Conservation (phyloP, 257 asterid genomes). For the Ehretia macrophylla region DNA sequence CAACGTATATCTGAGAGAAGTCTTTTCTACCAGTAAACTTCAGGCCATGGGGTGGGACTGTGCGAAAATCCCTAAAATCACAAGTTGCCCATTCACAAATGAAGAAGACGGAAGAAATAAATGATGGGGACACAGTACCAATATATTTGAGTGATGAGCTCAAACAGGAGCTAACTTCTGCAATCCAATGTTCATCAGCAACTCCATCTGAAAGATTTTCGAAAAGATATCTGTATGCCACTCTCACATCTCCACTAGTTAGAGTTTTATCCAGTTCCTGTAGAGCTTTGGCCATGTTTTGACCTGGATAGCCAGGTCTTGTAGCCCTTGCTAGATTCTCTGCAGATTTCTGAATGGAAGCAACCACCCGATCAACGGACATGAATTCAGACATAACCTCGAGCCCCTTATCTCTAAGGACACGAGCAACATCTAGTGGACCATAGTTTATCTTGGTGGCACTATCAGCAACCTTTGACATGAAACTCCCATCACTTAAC, state of each 20-base stretch:
- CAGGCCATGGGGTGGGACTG: conserved; percentile 55
- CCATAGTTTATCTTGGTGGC: conserved; percentile 54
- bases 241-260: conserved; percentile 66
- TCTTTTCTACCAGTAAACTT: conserved; percentile 89
- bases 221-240: conserved; percentile 57
- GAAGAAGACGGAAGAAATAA: conserved; percentile 75
- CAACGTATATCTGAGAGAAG: conserved; percentile 72
- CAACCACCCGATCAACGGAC: conserved; percentile 57
- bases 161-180: conserved; percentile 74
- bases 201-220: conserved; percentile 70
- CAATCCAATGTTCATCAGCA: conserved; percentile 74
- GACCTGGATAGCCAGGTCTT: conserved; percentile 62
- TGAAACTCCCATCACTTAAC: conserved; percentile 70
- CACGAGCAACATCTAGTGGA: conserved; percentile 45
- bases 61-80: conserved; percentile 83
- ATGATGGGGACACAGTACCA: conserved; percentile 48
- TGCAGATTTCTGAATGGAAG: conserved; percentile 75
- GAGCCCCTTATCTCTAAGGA: conserved; percentile 45
- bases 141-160: conserved; percentile 72
- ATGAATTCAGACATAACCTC: conserved; percentile 65
- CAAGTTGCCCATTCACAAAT: conserved; percentile 99
- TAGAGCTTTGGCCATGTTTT: conserved; percentile 69
- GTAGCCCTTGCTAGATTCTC: conserved; percentile 77
- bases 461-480: conserved; percentile 65
- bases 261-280: conserved; percentile 78